Conservation (phyloP, 306 rosid genomes). For the Glycine soja region DNA sequence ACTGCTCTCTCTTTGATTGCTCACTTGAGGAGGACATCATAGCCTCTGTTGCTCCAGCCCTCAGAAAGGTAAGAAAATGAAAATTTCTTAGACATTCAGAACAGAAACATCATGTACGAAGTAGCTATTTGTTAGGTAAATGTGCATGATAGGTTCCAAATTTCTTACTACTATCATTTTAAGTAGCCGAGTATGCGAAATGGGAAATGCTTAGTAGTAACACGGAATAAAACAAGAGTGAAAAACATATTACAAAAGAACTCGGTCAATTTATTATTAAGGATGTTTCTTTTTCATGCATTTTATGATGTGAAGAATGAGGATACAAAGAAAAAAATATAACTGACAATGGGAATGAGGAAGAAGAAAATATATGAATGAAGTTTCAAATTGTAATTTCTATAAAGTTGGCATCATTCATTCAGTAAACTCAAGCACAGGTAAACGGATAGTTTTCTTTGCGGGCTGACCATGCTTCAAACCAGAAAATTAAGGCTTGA, state of each 20-base stretch:
- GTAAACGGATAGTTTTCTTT: neutral
- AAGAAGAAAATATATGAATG: neutral
- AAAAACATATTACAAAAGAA: neutral
- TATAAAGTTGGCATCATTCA: neutral
- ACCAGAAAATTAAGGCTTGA: constrained; percentile 13
- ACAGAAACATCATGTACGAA: constrained; percentile 21
- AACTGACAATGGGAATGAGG: neutral
- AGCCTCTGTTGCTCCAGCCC: constrained; percentile 60
- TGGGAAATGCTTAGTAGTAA: too few species aligned
- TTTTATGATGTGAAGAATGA: neutral
- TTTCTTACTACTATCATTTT: neutral
- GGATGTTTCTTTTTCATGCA: neutral
- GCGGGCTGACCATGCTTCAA: constrained; percentile 8
- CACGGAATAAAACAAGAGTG: too few species aligned
- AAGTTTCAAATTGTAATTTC: neutral
- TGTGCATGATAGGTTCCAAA: neutral
- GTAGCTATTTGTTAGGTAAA: constrained; percentile 11
- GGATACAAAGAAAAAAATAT: neutral
- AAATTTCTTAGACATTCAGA: neutral
- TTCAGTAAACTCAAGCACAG: neutral
- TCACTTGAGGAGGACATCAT: constrained; percentile 90
- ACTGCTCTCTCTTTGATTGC: constrained; percentile 70
- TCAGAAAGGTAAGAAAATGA: constrained; percentile 66
- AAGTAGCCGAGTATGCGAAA: too few species aligned
- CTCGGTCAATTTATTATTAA: neutral